Base-by-base conservation (phyloP, 306 rosid genomes). In the Acacia crassicarpa region DNA sequence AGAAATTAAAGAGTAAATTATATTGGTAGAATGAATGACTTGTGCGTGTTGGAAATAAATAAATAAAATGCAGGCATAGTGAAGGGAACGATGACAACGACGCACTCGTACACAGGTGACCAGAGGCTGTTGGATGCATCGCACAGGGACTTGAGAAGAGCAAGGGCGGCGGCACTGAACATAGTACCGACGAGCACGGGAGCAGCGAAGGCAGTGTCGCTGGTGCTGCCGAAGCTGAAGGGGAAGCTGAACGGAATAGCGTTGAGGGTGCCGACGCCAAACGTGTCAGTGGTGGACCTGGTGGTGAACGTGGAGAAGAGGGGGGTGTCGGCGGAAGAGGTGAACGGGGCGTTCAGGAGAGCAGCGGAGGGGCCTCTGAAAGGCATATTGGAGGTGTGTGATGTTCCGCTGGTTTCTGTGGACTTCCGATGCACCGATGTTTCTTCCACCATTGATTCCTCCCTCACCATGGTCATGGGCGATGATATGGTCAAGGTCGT, bases 121-220 rank as follows among this genome's bases (percentile, higher is more conserved):
- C 99, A 95, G 98, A 96, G 99, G 87, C 94, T 96, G 44, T 61
- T 96, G 94, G 99, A 96, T 85, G 99, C 99, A 72, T 96, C 99
- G 17, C 99, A 96, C 85, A 80, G 99, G 77, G 99, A 93, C 92
- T 84, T 96, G 89, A 92, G 99, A 81, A 78, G 98, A 80, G 99
- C 99, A 0, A 83, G 99, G 83, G 99, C 99, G 2, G 99, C 98
- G 30, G 99, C 99, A 45, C 86, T 96, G 83, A 96, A 92, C 92
- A 96, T 96, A 44, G 99, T 96, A 67, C 99, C 99, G 4, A 96
- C 99, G 45, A 96, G 98, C 93, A 96, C 99, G 0, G 99, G 99
- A 53, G 99, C 99, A 77, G 99, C 98, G 53, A 96, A 96, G 90
- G 99, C 99, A 0, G 99, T 96, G 87, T 96, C 98, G 38, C 87